These are phyloP conservation scores for Cladosporium oxysporum DNA, from an alignment of 2,329 filamentous ascomycete species.

Conservation along the genomic window DNA sequence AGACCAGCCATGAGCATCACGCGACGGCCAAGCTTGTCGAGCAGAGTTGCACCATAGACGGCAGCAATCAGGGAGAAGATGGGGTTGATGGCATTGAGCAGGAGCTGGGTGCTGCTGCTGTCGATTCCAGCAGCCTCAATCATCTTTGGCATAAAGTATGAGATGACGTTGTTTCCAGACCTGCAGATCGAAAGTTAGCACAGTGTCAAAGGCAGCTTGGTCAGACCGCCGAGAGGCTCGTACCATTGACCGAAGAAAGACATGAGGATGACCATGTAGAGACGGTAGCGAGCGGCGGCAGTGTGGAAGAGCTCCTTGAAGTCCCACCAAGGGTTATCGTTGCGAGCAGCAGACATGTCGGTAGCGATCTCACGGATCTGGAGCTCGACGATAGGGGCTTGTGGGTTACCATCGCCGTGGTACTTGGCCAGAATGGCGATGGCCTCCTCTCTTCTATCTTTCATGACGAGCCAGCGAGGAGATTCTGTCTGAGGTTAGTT, in stretches of 20 bases:
- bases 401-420: slow-evolving; percentile 52
- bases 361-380: slow-evolving; percentile 41
- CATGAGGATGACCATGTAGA: slow-evolving; percentile 44
- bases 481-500: slow-evolving; percentile 46
- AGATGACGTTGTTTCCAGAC: slow-evolving; percentile 36
- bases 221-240: neutral
- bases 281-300: slow-evolving; percentile 52
- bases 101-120: slow-evolving; percentile 39
- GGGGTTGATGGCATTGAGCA: slow-evolving; percentile 46
- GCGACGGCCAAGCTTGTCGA: slow-evolving; percentile 38
- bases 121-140: slow-evolving; percentile 42
- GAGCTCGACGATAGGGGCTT: slow-evolving; percentile 37
- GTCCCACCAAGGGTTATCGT: slow-evolving; percentile 52
- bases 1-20: slow-evolving; percentile 43
- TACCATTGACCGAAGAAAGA: slow-evolving; percentile 46
- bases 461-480: slow-evolving; percentile 59
- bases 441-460: slow-evolving; percentile 59
- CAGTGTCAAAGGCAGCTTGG: neutral
- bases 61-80: slow-evolving; percentile 43
- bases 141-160: slow-evolving; percentile 39
- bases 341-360: slow-evolving; percentile 21
- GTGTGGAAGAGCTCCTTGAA: slow-evolving; percentile 55
- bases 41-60: slow-evolving; percentile 41
- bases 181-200: neutral
- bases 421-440: slow-evolving; percentile 59